Conservation (phyloP, 352 stramenopile genomes). For the Halophytophthora batemanensis region DNA sequence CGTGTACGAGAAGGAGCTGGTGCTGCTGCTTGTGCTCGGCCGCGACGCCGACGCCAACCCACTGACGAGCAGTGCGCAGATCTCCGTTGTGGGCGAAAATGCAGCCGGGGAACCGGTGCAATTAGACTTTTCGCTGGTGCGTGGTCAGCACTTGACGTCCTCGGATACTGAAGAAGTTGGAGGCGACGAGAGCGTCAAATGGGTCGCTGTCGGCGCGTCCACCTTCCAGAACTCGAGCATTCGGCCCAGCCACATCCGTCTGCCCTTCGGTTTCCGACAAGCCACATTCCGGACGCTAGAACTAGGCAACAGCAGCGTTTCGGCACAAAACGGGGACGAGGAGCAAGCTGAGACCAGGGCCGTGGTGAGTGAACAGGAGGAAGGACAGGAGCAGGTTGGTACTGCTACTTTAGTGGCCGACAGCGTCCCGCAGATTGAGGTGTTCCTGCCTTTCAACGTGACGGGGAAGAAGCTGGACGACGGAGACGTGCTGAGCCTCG, state of each 20-base stretch:
- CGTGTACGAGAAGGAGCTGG: constrained; percentile 72
- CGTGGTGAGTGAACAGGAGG: constrained; percentile 1
- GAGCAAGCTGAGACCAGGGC: not conserved
- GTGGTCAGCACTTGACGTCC: constrained; percentile 39
- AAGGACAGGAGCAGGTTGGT: not conserved
- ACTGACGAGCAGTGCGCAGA: constrained; percentile 53
- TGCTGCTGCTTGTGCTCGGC: constrained; percentile 78
- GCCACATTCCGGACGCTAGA: constrained; percentile 33
- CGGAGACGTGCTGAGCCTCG: constrained; percentile 53
- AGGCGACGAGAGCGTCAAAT: constrained; percentile 1
- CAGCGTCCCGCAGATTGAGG: constrained; percentile 35
- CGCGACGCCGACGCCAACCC: constrained; percentile 50
- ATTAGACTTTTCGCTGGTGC: constrained; percentile 57
- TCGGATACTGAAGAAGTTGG: constrained; percentile 5
- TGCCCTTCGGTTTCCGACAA: constrained; percentile 70
- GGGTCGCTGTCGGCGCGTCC: constrained; percentile 36
- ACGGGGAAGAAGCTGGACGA: constrained; percentile 58
- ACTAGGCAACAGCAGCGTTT: not conserved
- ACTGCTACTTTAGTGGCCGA: constrained; percentile 9
- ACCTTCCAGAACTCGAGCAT: constrained; percentile 71
- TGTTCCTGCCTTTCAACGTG: constrained; percentile 70
- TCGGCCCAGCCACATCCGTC: constrained; percentile 45
- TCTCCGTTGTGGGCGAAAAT: constrained; percentile 48
- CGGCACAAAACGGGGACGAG: constrained; percentile 6
- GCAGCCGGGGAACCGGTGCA: constrained; percentile 30